Evolutionary conservation across 768 basidiomycete genomes (phyloP).

Genomic region (Tulasnella calospora): DNA sequence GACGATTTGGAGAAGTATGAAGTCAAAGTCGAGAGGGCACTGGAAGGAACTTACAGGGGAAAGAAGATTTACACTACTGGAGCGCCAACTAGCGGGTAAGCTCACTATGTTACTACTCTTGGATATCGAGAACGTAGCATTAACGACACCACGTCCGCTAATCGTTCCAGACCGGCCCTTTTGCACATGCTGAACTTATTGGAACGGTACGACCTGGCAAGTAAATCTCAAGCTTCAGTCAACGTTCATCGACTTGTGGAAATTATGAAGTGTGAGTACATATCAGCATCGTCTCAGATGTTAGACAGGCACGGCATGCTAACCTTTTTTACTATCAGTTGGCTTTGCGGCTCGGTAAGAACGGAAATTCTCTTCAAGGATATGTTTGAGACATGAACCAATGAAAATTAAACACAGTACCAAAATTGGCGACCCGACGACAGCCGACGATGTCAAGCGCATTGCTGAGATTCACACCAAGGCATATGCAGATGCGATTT

Average conservation of each 20-base stretch:
- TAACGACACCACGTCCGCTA: not conserved
- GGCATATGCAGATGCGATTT: conserved; percentile 56
- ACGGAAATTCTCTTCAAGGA: too few species aligned
- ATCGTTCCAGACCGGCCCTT: conserved; percentile 69
- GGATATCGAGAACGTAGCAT: not conserved
- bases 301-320: conserved; percentile 16
- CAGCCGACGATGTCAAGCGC: conserved; percentile 49
- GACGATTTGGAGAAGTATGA: conserved; percentile 68
- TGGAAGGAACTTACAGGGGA: conserved; percentile 71
- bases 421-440: conserved; percentile 73
- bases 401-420: conserved; percentile 49
- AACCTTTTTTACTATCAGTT: conserved; percentile 37
- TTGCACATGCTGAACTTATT: conserved; percentile 88
- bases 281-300: conserved; percentile 15
- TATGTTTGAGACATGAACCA: not conserved
- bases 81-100: conserved; percentile 55
- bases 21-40: conserved; percentile 63
- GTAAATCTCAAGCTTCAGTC: conserved; percentile 51
- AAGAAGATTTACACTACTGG: conserved; percentile 78
- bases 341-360: conserved; percentile 59
- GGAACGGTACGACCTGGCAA: conserved; percentile 59
- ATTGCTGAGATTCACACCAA: conserved; percentile 67
- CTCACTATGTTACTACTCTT: not conserved
- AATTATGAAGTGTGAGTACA: conserved; percentile 65
- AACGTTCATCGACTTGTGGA: conserved; percentile 80